Conservation (phyloP, 345 rosid species). For the Xanthoceras sorbifolium region DNA sequence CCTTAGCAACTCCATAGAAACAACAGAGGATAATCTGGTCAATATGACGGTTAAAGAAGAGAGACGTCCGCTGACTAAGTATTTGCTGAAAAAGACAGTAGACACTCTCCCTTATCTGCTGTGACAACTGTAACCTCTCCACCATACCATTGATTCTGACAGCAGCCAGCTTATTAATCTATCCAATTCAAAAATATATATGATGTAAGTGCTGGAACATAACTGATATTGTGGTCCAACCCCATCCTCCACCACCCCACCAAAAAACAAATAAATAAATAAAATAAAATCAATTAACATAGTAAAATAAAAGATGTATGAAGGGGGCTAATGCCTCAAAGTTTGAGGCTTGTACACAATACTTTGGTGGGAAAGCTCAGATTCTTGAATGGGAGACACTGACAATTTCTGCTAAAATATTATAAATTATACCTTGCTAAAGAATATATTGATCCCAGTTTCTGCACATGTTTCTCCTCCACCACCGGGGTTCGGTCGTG, state of each 20-base stretch:
- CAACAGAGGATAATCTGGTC: conserved; percentile 90
- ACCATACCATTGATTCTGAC: conserved; percentile 84
- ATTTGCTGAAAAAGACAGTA: conserved; percentile 73
- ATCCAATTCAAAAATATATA: conserved; percentile 17
- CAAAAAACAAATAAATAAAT: background rate
- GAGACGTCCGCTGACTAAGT: conserved; percentile 60
- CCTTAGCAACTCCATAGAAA: conserved; percentile 88
- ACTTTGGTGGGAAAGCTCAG: background rate
- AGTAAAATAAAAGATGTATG: background rate
- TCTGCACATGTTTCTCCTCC: conserved; percentile 99
- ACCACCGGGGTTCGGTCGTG: conserved; percentile 90
- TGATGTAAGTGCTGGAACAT: conserved; percentile 9
- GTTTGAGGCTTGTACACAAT: conserved; percentile 4
- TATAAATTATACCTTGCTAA: conserved; percentile 60
- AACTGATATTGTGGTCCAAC: background rate
- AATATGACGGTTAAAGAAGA: conserved; percentile 78
- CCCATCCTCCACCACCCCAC: background rate
- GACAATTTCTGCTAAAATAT: conserved; percentile 3
- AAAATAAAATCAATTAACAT: background rate
- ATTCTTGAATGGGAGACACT: background rate
- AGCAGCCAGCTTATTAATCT: conserved; percentile 87
- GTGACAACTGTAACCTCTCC: conserved; percentile 76
- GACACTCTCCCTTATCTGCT: conserved; percentile 71
- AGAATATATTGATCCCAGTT: conserved; percentile 85
- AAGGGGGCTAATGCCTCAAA: conserved; percentile 1